Conservation (phyloP, 1,284 basidiomycete species). For the Leccinum variabile region DNA sequence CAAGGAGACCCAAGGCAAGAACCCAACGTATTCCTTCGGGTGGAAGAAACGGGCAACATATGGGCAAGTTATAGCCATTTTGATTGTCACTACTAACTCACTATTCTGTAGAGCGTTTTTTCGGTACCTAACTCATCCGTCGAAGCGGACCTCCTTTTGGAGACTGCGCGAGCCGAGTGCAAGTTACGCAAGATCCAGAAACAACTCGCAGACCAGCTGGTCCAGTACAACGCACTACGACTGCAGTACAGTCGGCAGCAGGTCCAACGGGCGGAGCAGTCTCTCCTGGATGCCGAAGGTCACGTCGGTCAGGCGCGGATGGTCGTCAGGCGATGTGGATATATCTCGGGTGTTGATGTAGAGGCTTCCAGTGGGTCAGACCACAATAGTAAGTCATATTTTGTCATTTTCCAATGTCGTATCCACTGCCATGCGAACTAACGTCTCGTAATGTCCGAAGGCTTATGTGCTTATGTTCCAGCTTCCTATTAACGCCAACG, state of each 20-base stretch:
- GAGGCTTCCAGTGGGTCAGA: no score
- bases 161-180: not conserved
- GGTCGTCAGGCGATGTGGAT: not conserved
- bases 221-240: not conserved
- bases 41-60: no score
- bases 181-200: not conserved
- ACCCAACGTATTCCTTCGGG: not conserved
- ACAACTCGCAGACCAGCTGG: not conserved
- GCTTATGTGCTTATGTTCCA: no score
- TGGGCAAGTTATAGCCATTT: no score
- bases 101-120: not conserved
- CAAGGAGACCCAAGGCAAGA: not conserved
- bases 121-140: not conserved
- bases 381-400: no score
- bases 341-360: not conserved
- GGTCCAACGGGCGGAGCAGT: not conserved
- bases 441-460: no score
- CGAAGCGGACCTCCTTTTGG: not conserved
- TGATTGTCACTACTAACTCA: no score
- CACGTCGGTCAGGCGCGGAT: not conserved
- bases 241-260: not conserved
- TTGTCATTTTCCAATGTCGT: no score
- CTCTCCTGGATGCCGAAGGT: not conserved
- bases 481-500: no score
- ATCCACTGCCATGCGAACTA: no score